phyloP scores from a whole-genome alignment of 768 basidiomycete species.

The Boletus patriciae region DNA sequence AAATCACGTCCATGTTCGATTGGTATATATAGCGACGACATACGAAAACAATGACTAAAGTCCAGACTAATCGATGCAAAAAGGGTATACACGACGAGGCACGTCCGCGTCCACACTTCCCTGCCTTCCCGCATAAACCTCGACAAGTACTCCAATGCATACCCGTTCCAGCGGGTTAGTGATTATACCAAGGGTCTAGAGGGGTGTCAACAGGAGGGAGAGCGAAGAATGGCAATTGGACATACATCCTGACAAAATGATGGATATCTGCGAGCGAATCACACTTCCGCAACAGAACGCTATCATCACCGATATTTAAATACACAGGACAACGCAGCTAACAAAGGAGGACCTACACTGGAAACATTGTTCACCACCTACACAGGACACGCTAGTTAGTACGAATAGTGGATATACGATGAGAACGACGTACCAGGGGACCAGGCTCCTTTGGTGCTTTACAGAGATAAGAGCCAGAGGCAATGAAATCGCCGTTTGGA shows the following conservation, averaged over 20 bases:
- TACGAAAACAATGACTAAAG: neutral
- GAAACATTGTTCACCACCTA: slow-evolving; percentile 6
- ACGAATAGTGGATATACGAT: neutral
- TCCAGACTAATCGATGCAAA: neutral
- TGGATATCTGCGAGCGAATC: neutral
- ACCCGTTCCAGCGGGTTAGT: neutral
- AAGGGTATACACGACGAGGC: slow-evolving; percentile 5
- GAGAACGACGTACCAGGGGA: slow-evolving; percentile 6
- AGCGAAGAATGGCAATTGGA: neutral
- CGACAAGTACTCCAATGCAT: neutral
- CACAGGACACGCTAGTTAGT: neutral
- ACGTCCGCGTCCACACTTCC: neutral
- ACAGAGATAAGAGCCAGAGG: slow-evolving; percentile 18
- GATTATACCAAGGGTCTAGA: slow-evolving; percentile 3
- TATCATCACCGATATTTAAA: neutral
- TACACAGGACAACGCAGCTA: neutral
- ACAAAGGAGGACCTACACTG: slow-evolving; percentile 6
- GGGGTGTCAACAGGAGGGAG: neutral
- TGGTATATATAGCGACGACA: neutral
- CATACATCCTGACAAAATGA: slow-evolving; percentile 4
- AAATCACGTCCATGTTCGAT: neutral
- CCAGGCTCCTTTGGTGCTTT: slow-evolving; percentile 11
- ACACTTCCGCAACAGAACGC: neutral
- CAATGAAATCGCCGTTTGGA: slow-evolving; percentile 21
- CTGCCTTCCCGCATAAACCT: neutral